Conservation (phyloP, 192 early-diverging fungal species). For the Coemansia sp. region DNA sequence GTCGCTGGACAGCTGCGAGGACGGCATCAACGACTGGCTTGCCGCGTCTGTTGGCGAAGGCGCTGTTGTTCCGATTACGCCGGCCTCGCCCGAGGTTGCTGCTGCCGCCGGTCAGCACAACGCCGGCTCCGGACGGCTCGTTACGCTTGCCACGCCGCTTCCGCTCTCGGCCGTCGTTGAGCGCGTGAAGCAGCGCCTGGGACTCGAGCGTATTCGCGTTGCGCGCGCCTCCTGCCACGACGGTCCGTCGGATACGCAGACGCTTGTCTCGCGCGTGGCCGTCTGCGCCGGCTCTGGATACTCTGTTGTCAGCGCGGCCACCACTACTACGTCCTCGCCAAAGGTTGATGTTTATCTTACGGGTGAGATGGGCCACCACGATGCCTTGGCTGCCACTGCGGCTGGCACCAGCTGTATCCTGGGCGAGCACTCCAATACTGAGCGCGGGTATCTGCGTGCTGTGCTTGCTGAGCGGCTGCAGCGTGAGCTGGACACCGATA, state of each 20-base stretch:
- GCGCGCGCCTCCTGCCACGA: constrained; percentile 63
- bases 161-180: constrained; percentile 23
- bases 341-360: constrained; percentile 83
- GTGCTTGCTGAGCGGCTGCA: constrained; percentile 65
- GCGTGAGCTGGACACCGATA: constrained; percentile 41
- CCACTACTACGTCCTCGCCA: not conserved
- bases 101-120: constrained; percentile 36
- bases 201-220: constrained; percentile 71
- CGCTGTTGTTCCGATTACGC: constrained; percentile 46
- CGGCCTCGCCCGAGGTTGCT: constrained; percentile 23
- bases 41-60: constrained; percentile 55
- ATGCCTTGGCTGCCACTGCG: constrained; percentile 79
- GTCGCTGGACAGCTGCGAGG: constrained; percentile 74
- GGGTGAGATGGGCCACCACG: constrained; percentile 96
- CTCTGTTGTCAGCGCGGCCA: constrained; percentile 59
- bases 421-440: constrained; percentile 89
- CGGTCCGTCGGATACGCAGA: constrained; percentile 12
- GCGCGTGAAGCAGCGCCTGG: constrained; percentile 54
- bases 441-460: constrained; percentile 77
- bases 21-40: constrained; percentile 92
- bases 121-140: constrained; percentile 32
- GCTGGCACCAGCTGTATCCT: constrained; percentile 80
- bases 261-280: constrained; percentile 71
- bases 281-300: constrained; percentile 91
- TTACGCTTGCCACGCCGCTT: constrained; percentile 30